phyloP scores from a whole-genome alignment of 2,329 filamentous ascomycete genomes.

The Exophiala lecanii-corni region DNA sequence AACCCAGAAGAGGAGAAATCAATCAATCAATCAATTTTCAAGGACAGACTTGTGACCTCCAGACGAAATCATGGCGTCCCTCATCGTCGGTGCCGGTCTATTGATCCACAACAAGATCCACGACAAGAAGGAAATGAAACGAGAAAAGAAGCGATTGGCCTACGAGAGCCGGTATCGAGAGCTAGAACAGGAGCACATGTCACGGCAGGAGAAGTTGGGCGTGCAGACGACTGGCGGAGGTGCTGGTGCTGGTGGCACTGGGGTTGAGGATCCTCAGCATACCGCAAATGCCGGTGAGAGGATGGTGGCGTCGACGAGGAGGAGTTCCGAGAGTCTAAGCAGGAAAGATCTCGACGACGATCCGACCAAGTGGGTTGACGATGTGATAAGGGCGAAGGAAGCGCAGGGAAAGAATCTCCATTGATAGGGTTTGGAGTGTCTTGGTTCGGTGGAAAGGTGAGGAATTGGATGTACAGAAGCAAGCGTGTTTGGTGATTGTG shows the following conservation, averaged over 20 bases:
- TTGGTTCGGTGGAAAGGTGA: too few relatives aligned
- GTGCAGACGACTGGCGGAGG: too few relatives aligned
- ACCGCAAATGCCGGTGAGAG: not conserved
- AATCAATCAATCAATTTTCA: too few relatives aligned
- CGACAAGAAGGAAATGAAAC: slow-evolving; percentile 11
- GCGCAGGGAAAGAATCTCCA: not conserved
- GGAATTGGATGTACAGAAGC: too few relatives aligned
- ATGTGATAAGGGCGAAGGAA: slow-evolving; percentile 1
- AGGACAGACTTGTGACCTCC: too few relatives aligned
- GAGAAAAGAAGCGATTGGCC: slow-evolving; percentile 10
- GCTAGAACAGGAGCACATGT: slow-evolving; percentile 9
- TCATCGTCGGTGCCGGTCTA: slow-evolving; percentile 29
- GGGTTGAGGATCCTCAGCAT: not conserved
- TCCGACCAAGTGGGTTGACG: slow-evolving; percentile 4
- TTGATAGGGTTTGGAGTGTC: too few relatives aligned
- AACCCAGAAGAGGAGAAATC: too few relatives aligned
- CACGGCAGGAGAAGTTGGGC: not conserved
- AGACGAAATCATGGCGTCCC: slow-evolving; percentile 29
- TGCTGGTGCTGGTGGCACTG: not conserved
- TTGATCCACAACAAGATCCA: slow-evolving; percentile 10
- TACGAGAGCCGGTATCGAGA: slow-evolving; percentile 14
- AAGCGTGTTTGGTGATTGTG: too few relatives aligned
- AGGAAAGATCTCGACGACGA: slow-evolving; percentile 1
- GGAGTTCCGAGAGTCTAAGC: slow-evolving; percentile 5
- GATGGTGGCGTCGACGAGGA: not conserved